Conservation (phyloP, 768 basidiomycete genomes). For the Lactarius vividus region DNA sequence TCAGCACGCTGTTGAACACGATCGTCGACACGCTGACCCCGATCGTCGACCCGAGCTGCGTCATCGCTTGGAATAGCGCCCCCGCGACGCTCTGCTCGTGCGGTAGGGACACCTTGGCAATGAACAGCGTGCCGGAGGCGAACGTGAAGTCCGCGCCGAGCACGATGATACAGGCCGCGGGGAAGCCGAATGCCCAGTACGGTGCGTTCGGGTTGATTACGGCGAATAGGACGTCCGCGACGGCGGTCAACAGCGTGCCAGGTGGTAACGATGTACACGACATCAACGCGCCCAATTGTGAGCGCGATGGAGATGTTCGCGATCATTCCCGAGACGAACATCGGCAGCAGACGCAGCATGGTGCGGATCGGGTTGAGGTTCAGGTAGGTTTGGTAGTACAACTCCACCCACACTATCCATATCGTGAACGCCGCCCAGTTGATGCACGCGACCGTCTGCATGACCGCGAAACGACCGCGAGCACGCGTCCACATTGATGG, state of each 20-base stretch:
- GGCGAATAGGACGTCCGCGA: slow-evolving; percentile 64
- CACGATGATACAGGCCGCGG: slow-evolving; percentile 59
- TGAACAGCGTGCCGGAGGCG: slow-evolving; percentile 68
- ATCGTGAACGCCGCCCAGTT: slow-evolving; percentile 57
- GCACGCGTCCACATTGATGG: too few relatives aligned
- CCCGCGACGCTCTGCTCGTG: slow-evolving; percentile 77
- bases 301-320: slow-evolving; percentile 67
- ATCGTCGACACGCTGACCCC: slow-evolving; percentile 75
- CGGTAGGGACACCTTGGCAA: slow-evolving; percentile 62
- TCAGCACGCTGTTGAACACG: slow-evolving; percentile 56
- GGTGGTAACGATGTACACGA: slow-evolving; percentile 50
- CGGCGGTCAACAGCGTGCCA: slow-evolving; percentile 58
- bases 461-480: slow-evolving; percentile 59
- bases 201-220: slow-evolving; percentile 52
- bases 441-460: slow-evolving; percentile 61
- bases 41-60: slow-evolving; percentile 68
- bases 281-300: slow-evolving; percentile 51
- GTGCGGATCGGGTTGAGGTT: slow-evolving; percentile 53
- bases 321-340: slow-evolving; percentile 62
- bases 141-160: slow-evolving; percentile 80
- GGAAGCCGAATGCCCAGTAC: slow-evolving; percentile 79
- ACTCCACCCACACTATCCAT: slow-evolving; percentile 58
- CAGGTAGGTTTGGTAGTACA: slow-evolving; percentile 71
- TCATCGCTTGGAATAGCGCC: slow-evolving; percentile 77
- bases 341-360: slow-evolving; percentile 67